These are phyloP conservation scores for Colletotrichum simmondsii DNA, from an alignment of 2,329 filamentous ascomycete species.

Conservation along the genomic window DNA sequence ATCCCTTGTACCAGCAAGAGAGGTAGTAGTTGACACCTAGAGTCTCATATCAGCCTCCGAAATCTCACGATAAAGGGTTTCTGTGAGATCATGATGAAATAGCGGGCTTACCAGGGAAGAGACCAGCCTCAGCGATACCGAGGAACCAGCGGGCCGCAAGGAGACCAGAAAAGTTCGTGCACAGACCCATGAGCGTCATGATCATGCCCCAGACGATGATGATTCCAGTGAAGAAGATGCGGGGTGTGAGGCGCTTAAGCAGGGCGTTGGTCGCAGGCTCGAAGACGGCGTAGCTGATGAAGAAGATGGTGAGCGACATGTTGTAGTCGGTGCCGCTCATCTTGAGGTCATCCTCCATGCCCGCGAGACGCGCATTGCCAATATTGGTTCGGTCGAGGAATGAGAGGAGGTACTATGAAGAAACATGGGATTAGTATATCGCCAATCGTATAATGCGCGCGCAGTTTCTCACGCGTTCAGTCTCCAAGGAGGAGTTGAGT, in stretches of 20 bases:
- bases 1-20: constrained; percentile 82
- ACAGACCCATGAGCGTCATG: constrained; percentile 62
- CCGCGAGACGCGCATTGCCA: constrained; percentile 41
- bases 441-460: background rate
- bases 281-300: constrained; percentile 75
- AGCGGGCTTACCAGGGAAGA: constrained; percentile 63
- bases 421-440: background rate
- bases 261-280: constrained; percentile 74
- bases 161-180: constrained; percentile 55
- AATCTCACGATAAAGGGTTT: background rate
- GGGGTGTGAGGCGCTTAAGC: constrained; percentile 72
- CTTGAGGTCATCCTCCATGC: constrained; percentile 38
- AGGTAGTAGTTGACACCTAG: constrained; percentile 72
- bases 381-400: constrained; percentile 44
- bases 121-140: constrained; percentile 73
- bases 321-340: constrained; percentile 65
- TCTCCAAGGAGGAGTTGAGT: no score
- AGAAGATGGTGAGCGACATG: constrained; percentile 71
- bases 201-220: constrained; percentile 61
- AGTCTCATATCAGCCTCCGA: background rate
- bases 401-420: constrained; percentile 39
- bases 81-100: no score
- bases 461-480: background rate
- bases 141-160: constrained; percentile 65
- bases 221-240: constrained; percentile 73